Evolutionary conservation across 2,329 filamentous ascomycete genomes (phyloP), one percentile per base, ranked within the genome.

Genomic region (Aspergillus floridensis): DNA sequence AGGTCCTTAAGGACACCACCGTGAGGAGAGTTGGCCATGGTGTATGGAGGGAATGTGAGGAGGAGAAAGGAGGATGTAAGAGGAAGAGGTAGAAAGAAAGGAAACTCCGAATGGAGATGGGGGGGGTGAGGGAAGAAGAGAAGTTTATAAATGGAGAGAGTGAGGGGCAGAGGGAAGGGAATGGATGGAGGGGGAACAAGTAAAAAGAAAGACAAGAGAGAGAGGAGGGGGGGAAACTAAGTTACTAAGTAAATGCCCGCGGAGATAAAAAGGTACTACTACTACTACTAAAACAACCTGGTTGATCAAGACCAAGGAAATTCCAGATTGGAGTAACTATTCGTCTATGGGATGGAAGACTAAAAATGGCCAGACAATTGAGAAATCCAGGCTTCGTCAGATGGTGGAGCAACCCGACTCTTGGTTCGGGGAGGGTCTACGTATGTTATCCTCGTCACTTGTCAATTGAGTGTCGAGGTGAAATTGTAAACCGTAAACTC

Each of bases 1-100:
- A 99, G 87, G 84, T 99, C 95, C 89, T 98, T 98, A 74, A 99
- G 91, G 84, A 93, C 84, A 74, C 95, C 95, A 81, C 93, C 93
- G 75, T 95, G 90, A 67, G 91, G 90, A 71, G 76, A 66, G 68
- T 82, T 82, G 67, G 81, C 80, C 79, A 82, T 82, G 63, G 59
- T 73, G 65, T 48, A 55, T 58, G 54, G 14, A 16, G 32, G 14
- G 32, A 50, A 22, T 22, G 29, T 56, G 49, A 56, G 47, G 56
- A 41, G 60, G 54, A 52, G 49, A 52, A 46, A 38, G 58, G 38
- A 53, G 49, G 49, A 35, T 55, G 50, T 60, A 35, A 57, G 52
- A 59, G 31, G 44, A 53, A 46, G 52, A 55, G 51, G 47, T 47
- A 46, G 21, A 24, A 31, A 49, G 46, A 47, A 56, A 50, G 38